Evolutionary conservation across 2,329 filamentous ascomycete species (phyloP), one percentile per base, ranked within the genome.

Genomic region (Arthrobotrys iridis): DNA sequence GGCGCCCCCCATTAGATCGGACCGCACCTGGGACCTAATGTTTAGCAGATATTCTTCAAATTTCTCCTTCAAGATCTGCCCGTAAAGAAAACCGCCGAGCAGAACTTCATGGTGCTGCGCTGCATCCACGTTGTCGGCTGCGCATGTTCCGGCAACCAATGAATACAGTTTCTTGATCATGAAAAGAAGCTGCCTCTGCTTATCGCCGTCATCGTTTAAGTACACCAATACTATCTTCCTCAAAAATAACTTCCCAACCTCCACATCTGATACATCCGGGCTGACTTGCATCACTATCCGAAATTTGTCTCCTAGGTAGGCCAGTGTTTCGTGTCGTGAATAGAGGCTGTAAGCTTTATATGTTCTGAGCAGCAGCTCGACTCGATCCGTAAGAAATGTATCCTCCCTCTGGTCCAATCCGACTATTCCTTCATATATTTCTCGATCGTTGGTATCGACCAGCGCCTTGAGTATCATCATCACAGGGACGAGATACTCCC

Each of bases 401-500:
- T 96, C 95, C 66, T 92, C 86, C 18, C 78, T 75, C 72, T 80
- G 78, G 40, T 74, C 77, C 15, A 78, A 40, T 35, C 92, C 86
- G 50, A 98, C 90, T 59, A 99, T 84, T n/a, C 91, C 91, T 82
- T 98, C 93, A 74, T 96, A 98, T 46, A 99, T 95, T 81, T 97
- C 93, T 68, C 93, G 89, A 81, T 99, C 95, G 81, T 97, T 99
- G 13, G 95, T 99, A 82, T 99, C 94, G 1, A 95, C 88, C 57
- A 99, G 85, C 0, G 95, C 94, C 84, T 98, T 99, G 77, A 99
- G 84, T 33, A 99, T 89, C 94, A 99, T 98, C 87, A 97, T 90
- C 76, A 93, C 91, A 0, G 95, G 95, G 1, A 99, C 88, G n/a
- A 99, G 88, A 80, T 93, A 99, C 83, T 99, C 95, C 79, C 93